A percentile compares a stretch with the other conserved stretches of the same genome.
Evolutionary conservation across 768 basidiomycete species (phyloP).

Genomic region (Mycena epipterygia): DNA sequence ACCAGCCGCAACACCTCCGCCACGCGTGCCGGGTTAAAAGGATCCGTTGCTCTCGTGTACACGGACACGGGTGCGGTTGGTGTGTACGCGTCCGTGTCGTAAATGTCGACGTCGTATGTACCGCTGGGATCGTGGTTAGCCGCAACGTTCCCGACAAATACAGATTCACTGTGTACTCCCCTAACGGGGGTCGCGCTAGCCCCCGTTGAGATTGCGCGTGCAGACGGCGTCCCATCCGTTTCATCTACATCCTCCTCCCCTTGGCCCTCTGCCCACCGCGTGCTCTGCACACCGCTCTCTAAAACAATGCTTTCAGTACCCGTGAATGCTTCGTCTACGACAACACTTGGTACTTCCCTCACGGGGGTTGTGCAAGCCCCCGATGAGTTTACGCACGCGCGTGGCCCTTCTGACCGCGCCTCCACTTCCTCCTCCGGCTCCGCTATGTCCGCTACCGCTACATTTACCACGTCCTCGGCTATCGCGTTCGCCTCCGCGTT

Average conservation of each 20-base stretch:
- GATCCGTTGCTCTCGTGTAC: slow-evolving; percentile 40
- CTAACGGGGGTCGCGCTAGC: slow-evolving; percentile 16
- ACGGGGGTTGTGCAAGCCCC: too few relatives aligned
- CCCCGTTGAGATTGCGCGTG: slow-evolving; percentile 14
- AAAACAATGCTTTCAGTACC: neutral
- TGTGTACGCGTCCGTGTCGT: slow-evolving; percentile 11
- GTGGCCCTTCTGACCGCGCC: neutral
- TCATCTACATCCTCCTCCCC: neutral
- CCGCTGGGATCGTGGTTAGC: neutral
- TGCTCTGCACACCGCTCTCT: neutral
- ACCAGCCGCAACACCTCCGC: slow-evolving; percentile 37
- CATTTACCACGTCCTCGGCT: too few relatives aligned
- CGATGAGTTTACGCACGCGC: neutral
- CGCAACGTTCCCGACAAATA: neutral
- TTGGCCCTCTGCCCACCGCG: slow-evolving; percentile 4
- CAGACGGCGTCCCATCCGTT: neutral
- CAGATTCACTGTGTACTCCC: slow-evolving; percentile 8
- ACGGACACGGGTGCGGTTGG: slow-evolving; percentile 1
- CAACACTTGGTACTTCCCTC: neutral
- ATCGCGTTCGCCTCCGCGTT: neutral
- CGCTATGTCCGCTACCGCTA: too few relatives aligned
- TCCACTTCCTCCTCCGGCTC: neutral
- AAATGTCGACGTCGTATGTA: neutral
- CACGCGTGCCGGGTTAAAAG: slow-evolving; percentile 41
- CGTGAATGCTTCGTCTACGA: neutral